Conservation (phyloP, 352 stramenopile genomes). For the Pythium aphanidermatum region DNA sequence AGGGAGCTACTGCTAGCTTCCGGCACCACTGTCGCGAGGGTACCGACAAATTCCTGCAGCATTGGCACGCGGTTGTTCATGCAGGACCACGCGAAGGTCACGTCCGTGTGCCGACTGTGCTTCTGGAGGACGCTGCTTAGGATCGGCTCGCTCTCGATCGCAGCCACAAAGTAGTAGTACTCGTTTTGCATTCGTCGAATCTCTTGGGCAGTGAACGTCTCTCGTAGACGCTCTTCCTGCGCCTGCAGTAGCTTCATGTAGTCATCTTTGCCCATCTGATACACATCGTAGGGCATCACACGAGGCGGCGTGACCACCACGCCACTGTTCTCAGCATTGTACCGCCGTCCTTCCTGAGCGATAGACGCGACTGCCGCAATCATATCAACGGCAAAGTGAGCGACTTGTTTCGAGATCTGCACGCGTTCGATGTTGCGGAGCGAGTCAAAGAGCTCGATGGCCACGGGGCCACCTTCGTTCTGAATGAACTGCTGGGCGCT, state of each 20-base stretch:
- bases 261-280: slow-evolving; percentile 46
- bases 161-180: slow-evolving; percentile 39
- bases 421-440: slow-evolving; percentile 37
- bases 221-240: slow-evolving; percentile 34
- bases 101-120: slow-evolving; percentile 46
- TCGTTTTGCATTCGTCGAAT: slow-evolving; percentile 38
- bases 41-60: slow-evolving; percentile 55
- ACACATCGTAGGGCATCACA: slow-evolving; percentile 43
- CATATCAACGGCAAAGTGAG: slow-evolving; percentile 38
- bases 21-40: slow-evolving; percentile 37
- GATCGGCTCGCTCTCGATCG: slow-evolving; percentile 41
- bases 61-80: slow-evolving; percentile 37
- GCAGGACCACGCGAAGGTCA: slow-evolving; percentile 60
- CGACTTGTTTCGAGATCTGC: slow-evolving; percentile 44
- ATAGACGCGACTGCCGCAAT: slow-evolving; percentile 34
- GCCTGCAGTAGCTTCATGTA: slow-evolving; percentile 34
- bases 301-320: slow-evolving; percentile 36
- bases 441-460: slow-evolving; percentile 50
- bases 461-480: slow-evolving; percentile 43
- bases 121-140: slow-evolving; percentile 49
- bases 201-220: slow-evolving; percentile 39
- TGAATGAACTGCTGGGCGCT: slow-evolving; percentile 61
- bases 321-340: slow-evolving; percentile 29
- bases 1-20: slow-evolving; percentile 24
- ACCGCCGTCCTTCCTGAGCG: slow-evolving; percentile 41